These are phyloP conservation scores for Pichia scutulata DNA, from an alignment of 805 yeast species.

Conservation along the genomic window DNA sequence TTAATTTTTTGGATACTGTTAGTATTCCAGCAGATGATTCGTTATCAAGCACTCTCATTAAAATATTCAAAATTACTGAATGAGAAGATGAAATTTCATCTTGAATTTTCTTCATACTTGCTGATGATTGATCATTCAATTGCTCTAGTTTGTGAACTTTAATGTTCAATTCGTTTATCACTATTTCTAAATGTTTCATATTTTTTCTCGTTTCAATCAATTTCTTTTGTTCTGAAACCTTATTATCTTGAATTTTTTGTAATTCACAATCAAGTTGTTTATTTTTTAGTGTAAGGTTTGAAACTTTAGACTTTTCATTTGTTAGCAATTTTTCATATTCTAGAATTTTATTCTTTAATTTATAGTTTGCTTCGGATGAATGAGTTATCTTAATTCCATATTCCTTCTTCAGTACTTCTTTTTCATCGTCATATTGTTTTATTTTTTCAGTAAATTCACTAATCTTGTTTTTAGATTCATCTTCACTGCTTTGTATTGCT, in stretches of 20 bases:
- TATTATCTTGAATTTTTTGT: background rate
- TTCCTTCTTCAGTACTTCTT: background rate
- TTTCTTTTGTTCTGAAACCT: background rate
- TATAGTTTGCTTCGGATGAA: background rate
- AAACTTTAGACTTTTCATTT: background rate
- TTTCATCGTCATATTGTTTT: background rate
- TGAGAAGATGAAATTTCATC: constrained; percentile 1
- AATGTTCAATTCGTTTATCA: background rate
- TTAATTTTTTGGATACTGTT: background rate
- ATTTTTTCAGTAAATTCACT: background rate
- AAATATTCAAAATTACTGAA: background rate
- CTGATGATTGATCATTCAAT: background rate
- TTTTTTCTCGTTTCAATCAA: background rate
- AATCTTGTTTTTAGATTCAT: background rate
- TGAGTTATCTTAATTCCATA: background rate
- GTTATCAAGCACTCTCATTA: constrained; percentile 4
- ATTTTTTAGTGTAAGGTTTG: background rate
- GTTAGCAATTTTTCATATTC: background rate
- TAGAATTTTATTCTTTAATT: background rate
- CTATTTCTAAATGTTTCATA: background rate
- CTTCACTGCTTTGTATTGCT: background rate
- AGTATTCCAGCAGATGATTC: background rate
- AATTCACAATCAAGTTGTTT: background rate
- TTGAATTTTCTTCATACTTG: background rate
- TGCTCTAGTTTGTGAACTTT: background rate